Base-by-base conservation (phyloP, 345 rosid genomes). In the Eucalyptus viminalis region DNA sequence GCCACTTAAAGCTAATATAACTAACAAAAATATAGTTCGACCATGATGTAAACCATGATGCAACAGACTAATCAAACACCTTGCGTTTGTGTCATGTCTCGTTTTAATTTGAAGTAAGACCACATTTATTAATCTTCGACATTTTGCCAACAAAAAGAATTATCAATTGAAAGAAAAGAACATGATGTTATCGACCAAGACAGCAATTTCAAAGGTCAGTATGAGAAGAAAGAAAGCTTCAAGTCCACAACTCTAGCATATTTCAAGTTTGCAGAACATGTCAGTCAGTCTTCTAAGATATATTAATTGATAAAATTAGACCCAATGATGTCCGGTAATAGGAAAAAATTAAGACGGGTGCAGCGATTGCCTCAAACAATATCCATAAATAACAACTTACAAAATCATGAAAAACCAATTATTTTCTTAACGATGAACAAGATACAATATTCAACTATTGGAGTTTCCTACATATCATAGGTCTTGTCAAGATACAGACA, bases 151-250 rank as follows among this genome's bases (percentile, higher is more conserved):
- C 80, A 69, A 34, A 69, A 69, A 34, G 44, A 69, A 69, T 34
- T 69, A 69, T 34, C 80, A 69, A 34, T 69, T 67, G 12, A 34
- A 69, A 72, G 81, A 88, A 72, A 90, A 88, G 47, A 95, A 96
- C 99, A 99, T 96, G 95, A 96, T 93, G 90, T 97, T 97, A 88
- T 97, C 99, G 47, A 96, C 89, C 92, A 97, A 93, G 91, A 96
- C 92, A 80, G 97, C 94, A 56, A 92, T 89, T 94, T 95, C 95
- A 62, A 96, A 95, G 44, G 93, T 96, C 92, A 97, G 92, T 92
- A 96, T 89, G 29, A 97, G 99, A 62, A 97, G 89, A 90, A 96
- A 96, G 69, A 97, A 90, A 96, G 92, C 96, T 95, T 96, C 93
- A 97, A 93, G 92, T 92, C 91, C 50, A 97, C 94, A 92, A 88